These are phyloP conservation scores for Gamsiella multidivaricata DNA, from an alignment of 192 early-diverging fungal species.

Conservation along the genomic window DNA sequence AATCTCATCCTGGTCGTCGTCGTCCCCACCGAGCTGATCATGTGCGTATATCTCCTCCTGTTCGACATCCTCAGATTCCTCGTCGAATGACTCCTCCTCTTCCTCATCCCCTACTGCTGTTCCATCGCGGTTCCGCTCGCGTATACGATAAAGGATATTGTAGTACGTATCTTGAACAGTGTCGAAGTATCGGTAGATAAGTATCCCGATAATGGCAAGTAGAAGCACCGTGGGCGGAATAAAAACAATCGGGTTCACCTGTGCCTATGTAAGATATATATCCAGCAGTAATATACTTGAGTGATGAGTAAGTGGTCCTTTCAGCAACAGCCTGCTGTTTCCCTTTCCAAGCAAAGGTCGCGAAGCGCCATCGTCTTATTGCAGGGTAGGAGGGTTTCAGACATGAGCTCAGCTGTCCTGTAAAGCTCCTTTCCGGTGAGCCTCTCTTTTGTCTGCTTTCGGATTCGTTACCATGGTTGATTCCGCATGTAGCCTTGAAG, in stretches of 20 bases:
- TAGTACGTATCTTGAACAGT: neutral
- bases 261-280: constrained; percentile 1
- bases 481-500: no score
- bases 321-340: no score
- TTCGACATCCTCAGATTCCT: constrained; percentile 13
- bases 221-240: constrained; percentile 38
- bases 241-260: constrained; percentile 40
- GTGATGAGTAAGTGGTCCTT: neutral
- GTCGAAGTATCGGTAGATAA: constrained; percentile 18
- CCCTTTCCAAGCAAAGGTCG: no score
- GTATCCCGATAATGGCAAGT: constrained; percentile 36
- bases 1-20: neutral
- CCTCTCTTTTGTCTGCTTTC: no score
- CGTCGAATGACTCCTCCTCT: neutral
- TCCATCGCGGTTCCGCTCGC: constrained; percentile 2
- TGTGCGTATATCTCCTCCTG: neutral
- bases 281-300: neutral
- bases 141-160: neutral
- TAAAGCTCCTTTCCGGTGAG: no score
- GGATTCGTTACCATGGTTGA: neutral
- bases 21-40: neutral
- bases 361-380: no score
- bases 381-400: no score
- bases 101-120: constrained; percentile 4
- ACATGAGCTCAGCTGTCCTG: no score